Conservation (phyloP, 164 flowering plant species). For the Dillenia suffruticosa region DNA sequence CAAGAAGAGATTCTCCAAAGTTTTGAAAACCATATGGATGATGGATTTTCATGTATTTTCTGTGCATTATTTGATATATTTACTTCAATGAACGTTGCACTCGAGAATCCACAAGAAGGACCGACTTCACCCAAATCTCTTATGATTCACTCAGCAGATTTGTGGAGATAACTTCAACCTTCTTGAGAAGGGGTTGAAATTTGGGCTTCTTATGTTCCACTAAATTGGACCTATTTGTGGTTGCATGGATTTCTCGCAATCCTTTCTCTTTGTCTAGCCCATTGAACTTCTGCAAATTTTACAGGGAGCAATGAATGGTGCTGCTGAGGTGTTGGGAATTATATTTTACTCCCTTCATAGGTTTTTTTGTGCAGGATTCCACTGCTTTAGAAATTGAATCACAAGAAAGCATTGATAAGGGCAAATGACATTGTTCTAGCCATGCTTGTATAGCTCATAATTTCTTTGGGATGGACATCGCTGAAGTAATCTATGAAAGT, state of each 20-base stretch:
- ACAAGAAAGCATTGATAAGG: too few relatives aligned
- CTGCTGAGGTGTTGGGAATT: too few relatives aligned
- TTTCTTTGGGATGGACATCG: constrained; percentile 54
- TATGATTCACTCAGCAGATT: constrained; percentile 31
- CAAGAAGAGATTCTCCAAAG: constrained; percentile 40
- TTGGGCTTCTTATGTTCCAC: background rate
- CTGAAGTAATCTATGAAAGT: constrained; percentile 16
- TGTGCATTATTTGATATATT: constrained; percentile 53
- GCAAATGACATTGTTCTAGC: too few relatives aligned
- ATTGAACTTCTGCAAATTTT: constrained; percentile 2
- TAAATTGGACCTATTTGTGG: background rate
- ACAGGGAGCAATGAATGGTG: constrained; percentile 55
- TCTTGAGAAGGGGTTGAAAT: background rate
- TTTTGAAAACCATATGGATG: constrained; percentile 40
- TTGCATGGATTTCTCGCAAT: background rate
- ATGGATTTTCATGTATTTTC: constrained; percentile 53
- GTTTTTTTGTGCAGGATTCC: too few relatives aligned
- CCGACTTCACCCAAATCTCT: constrained; percentile 13
- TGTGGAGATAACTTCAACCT: background rate
- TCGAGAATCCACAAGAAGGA: constrained; percentile 13
- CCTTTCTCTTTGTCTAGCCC: constrained; percentile 1
- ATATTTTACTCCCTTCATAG: too few relatives aligned
- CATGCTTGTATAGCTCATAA: constrained; percentile 37
- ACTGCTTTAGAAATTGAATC: too few relatives aligned
- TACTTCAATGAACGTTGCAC: constrained; percentile 32